Base-by-base conservation (phyloP, 2,329 filamentous ascomycete genomes). In the Ilyonectria mors-panacis region DNA sequence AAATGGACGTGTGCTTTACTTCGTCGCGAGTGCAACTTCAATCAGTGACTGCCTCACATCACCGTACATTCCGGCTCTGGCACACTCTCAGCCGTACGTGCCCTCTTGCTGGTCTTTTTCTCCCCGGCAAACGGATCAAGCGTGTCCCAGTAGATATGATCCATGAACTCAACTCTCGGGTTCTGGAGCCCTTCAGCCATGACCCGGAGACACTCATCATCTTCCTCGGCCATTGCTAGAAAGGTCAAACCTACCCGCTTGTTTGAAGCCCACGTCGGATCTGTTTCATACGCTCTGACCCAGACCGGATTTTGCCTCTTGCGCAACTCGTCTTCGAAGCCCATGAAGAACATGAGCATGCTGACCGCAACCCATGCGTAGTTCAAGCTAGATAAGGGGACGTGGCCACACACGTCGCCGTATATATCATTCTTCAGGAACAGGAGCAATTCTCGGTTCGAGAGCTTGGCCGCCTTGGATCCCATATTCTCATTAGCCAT, bases 361-460 rank as follows among this genome's bases (percentile, higher is more conserved):
- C 37, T 21, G 0, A 45, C 45, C 4, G 74, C 77, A 1, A 78
- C 69, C 55, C 63, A 76, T 10, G 80, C 17, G 47, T 80, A 82
- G 67, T 83, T 83, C 6, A 82, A 19, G 21, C 75, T 74, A 0
- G 77, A 80, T 1, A 79, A n/a, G 3, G 78, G 79, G 1, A 44
- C 21, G 7, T 7, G 30, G 3, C 70, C 69, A 0, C 45, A 54
- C 2, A 72, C 48, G 5, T 72, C 70, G 5, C 17, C 59, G 10
- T 30, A n/a, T 7, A 70, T 42, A 47, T 72, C 69, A 4, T 33
- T 9, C 19, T 47, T 33, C 2, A 59, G 12, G 12, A 54, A 6
- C 12, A 30, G 15, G 7, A 68, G 48, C 12, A 68, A 39, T 7
- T 66, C 58, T 7, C 17, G 28, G 10, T 47, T 37, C 2, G 30